Evolutionary conservation across 805 yeast genomes (phyloP).

Genomic region (Barnettozyma vustinii): DNA sequence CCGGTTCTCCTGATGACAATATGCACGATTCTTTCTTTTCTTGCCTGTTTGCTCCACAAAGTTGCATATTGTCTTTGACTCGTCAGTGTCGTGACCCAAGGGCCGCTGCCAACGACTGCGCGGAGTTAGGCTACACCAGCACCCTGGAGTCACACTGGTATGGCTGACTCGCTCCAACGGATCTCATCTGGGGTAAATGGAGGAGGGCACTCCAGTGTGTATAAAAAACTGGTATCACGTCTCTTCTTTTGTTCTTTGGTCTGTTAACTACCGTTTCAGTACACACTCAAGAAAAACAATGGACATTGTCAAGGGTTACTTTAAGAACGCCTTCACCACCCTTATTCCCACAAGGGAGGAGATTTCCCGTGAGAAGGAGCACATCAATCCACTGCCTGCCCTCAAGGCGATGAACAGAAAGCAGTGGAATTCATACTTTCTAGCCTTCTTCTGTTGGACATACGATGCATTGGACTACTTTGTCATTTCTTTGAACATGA

Average conservation of each 20-base stretch:
- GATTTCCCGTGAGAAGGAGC: conserved; percentile 31
- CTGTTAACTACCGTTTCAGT: not conserved
- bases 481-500: conserved; percentile 47
- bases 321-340: conserved; percentile 41
- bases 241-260: not conserved
- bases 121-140: not conserved
- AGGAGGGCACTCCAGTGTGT: not conserved
- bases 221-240: not conserved
- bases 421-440: conserved; percentile 49
- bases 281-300: not conserved
- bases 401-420: conserved; percentile 40
- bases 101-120: not conserved
- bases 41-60: not conserved
- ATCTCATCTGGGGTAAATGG: not conserved
- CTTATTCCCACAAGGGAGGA: conserved; percentile 43
- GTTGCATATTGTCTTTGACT: not conserved
- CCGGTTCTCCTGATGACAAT: not conserved
- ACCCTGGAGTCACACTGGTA: not conserved
- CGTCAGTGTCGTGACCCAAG: not conserved
- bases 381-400: conserved; percentile 59
- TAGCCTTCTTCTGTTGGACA: conserved; percentile 57
- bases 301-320: conserved; percentile 11
- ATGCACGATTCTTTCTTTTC: not conserved
- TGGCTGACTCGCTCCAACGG: conserved; percentile 1
- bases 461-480: conserved; percentile 66